These are phyloP conservation scores for Cordyceps cateniannulata DNA, from an alignment of 2,329 filamentous ascomycete species.

Conservation along the genomic window DNA sequence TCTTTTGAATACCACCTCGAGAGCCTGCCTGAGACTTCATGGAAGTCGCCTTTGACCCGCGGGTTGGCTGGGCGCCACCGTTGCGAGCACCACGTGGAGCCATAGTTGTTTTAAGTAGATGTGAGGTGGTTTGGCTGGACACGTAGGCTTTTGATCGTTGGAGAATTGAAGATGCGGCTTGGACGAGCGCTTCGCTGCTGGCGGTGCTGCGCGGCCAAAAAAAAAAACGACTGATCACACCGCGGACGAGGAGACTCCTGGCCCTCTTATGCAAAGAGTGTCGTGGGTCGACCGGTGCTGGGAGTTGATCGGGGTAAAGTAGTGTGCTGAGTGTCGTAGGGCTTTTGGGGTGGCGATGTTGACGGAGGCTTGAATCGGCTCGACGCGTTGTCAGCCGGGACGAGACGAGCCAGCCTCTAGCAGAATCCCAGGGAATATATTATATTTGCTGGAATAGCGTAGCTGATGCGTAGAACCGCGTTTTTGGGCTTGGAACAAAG, in stretches of 20 bases:
- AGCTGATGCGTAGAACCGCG: not conserved
- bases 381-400: not conserved
- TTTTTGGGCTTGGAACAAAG: not conserved
- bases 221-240: not conserved
- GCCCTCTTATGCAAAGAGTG: not conserved
- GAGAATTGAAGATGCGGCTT: not conserved
- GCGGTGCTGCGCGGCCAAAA: not conserved
- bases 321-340: not conserved
- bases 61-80: constrained; percentile 19
- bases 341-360: not conserved
- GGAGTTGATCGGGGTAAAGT: not conserved
- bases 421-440: not conserved
- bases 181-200: not conserved
- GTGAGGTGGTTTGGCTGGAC: constrained; percentile 7
- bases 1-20: constrained; percentile 48
- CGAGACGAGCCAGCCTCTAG: not conserved
- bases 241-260: not conserved
- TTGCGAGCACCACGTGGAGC: constrained; percentile 17
- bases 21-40: constrained; percentile 25
- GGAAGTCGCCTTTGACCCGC: constrained; percentile 25
- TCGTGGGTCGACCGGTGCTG: not conserved
- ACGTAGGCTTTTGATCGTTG: constrained; percentile 3
- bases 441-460: not conserved
- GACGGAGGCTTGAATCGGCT: not conserved
- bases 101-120: constrained; percentile 15